Base-by-base conservation (phyloP, 768 basidiomycete genomes). In the Phylloporus sp. region DNA sequence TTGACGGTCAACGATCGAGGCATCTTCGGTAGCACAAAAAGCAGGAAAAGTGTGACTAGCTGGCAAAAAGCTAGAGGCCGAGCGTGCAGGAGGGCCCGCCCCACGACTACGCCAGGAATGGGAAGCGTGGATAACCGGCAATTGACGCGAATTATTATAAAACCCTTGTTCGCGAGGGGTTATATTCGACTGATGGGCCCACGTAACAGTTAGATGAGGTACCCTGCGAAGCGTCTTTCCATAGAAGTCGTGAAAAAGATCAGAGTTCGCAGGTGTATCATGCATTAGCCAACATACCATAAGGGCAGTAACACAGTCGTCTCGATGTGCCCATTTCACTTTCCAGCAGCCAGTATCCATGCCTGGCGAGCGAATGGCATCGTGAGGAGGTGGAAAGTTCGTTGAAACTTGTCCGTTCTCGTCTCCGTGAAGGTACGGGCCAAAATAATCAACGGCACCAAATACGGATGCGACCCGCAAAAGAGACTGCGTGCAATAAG, bases 291-390 rank as follows among this genome's bases (percentile, higher is more conserved):
- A 16, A 66, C 72, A 49, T 64, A 88, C 89, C 78, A 81, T 80
- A 42, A 88, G 72, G 22, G 89, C 89, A 54, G 72, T 80, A 36
- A 89, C 77, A 53, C 84, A 86, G 57, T 91, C 84, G 53, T 88
- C 84, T 38, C 89, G 77, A 64, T 87, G 80, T 24, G 77, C 73
- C 86, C 86, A 92, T 62, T 91, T 92, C 35, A 90, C 75, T 60
- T 86, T 86, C 82, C 86, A 91, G 52, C 84, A 83, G 5, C 74
- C 68, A 1, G 59, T 55, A 47, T 82, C 79, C 87, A 88, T 90
- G 11, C 60, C 59, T 6, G 75, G 38, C 29, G 74, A 74, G 36
- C 84, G 81, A 24, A 77, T 76, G 4, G 71, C 75, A 59, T 82
- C 69, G 58, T 91, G 88, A 4, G 84, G 83, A 36, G 57, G 58